Evolutionary conservation across 106 monocot species (phyloP).

Genomic region (Dioscorea alata): DNA sequence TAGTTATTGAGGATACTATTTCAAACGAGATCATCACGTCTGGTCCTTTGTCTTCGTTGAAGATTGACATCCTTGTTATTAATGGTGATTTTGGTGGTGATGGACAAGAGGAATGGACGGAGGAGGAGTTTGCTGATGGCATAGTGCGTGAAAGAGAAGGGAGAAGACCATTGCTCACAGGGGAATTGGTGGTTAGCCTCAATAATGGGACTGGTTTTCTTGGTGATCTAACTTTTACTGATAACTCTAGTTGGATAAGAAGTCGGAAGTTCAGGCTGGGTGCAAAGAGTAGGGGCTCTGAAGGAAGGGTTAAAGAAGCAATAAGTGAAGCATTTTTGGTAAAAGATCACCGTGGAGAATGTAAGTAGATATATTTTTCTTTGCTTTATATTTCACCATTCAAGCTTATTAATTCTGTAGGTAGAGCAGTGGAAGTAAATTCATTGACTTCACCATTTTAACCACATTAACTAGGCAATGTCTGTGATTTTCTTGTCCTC

Average conservation of each 20-base stretch:
- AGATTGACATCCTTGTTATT: conserved; percentile 71
- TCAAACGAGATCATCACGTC: conserved; percentile 31
- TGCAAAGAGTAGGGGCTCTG: conserved; percentile 29
- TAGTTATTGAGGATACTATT: conserved; percentile 38
- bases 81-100: conserved; percentile 79
- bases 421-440: too few relatives aligned
- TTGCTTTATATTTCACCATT: background rate
- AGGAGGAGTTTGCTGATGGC: conserved; percentile 52
- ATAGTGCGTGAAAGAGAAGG: conserved; percentile 81
- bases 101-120: conserved; percentile 53
- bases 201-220: conserved; percentile 42
- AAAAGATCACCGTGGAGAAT: conserved; percentile 90
- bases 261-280: conserved; percentile 83
- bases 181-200: conserved; percentile 49
- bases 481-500: too few relatives aligned
- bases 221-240: conserved; percentile 65
- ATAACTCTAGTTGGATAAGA: conserved; percentile 92
- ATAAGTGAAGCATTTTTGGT: conserved; percentile 62
- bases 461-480: too few relatives aligned
- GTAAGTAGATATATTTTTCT: conserved; percentile 34
- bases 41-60: conserved; percentile 49
- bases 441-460: too few relatives aligned
- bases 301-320: conserved; percentile 56
- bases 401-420: too few relatives aligned
- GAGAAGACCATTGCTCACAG: conserved; percentile 64